A percentile compares a stretch with the other conserved stretches of the same genome.
These are phyloP conservation scores for Fusarium oxysporum DNA, from an alignment of 2,329 filamentous ascomycete genomes.

Conservation along the genomic window DNA sequence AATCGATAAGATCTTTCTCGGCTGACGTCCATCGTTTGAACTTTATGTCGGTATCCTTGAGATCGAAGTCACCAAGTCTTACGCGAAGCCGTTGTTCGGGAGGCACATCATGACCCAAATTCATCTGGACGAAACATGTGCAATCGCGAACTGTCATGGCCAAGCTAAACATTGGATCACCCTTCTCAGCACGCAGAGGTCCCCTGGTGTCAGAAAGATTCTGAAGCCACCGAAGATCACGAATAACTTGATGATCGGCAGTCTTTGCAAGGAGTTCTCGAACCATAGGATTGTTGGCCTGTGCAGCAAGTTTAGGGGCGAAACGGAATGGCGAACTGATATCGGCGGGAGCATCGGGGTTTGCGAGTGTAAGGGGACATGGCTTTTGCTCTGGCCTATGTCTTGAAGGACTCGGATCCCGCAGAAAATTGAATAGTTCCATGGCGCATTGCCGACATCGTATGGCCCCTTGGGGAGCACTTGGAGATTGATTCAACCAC, in stretches of 20 bases:
- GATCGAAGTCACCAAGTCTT: slow-evolving; percentile 80
- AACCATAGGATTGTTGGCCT: slow-evolving; percentile 24
- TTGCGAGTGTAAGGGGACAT: slow-evolving; percentile 74
- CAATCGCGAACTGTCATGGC: slow-evolving; percentile 88
- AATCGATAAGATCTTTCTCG: slow-evolving; percentile 72
- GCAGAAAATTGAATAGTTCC: slow-evolving; percentile 52
- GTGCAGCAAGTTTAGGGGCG: slow-evolving; percentile 47
- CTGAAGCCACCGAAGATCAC: slow-evolving; percentile 52
- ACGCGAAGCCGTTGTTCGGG: slow-evolving; percentile 57
- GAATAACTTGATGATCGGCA: slow-evolving; percentile 51
- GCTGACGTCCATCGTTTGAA: slow-evolving; percentile 74
- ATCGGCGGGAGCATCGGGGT: slow-evolving; percentile 58
- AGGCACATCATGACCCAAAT: slow-evolving; percentile 36
- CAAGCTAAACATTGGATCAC: slow-evolving; percentile 66
- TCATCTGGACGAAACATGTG: slow-evolving; percentile 76
- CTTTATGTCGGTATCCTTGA: slow-evolving; percentile 77
- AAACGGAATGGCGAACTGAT: slow-evolving; percentile 57
- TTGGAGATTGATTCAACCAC: slow-evolving; percentile 82
- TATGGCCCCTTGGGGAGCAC: slow-evolving; percentile 70
- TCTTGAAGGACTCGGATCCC: slow-evolving; percentile 49
- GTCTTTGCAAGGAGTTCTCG: slow-evolving; percentile 45
- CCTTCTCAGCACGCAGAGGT: slow-evolving; percentile 56
- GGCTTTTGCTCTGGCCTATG: slow-evolving; percentile 58
- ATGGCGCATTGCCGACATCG: slow-evolving; percentile 81
- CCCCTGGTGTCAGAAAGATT: slow-evolving; percentile 57